phyloP scores from a whole-genome alignment of 495 filamentous ascomycete genomes.

The Penicillium pancosmium region DNA sequence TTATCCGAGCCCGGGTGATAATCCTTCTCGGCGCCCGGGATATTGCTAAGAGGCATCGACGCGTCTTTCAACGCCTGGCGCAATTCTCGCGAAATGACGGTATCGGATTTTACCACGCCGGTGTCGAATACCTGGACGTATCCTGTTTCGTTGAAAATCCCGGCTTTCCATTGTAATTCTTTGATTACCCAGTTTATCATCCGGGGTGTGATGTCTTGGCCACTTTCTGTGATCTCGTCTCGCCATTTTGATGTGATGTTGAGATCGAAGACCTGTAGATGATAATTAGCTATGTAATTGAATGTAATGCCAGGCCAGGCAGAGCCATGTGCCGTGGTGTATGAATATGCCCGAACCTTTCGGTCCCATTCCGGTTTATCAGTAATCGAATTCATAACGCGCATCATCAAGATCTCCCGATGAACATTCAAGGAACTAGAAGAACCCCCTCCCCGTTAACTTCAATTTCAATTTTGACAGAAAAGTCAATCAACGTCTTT shows the following conservation, averaged over 20 bases:
- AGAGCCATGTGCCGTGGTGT: no score
- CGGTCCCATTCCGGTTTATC: not conserved
- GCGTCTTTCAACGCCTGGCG: not conserved
- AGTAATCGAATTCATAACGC: not conserved
- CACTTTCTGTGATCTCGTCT: not conserved
- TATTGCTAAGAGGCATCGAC: not conserved
- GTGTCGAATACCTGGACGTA: not conserved
- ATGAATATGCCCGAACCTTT: not conserved
- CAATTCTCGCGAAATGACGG: not conserved
- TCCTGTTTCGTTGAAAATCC: not conserved
- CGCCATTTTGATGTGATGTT: not conserved
- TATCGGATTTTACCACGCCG: not conserved
- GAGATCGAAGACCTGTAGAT: not conserved
- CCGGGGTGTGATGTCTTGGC: not conserved
- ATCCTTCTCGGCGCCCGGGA: not conserved
- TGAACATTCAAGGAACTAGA: not conserved
- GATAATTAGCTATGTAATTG: not conserved
- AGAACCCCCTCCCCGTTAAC: not conserved
- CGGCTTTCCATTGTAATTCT: not conserved
- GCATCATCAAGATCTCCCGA: not conserved
- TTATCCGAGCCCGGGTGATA: not conserved
- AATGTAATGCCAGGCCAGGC: no score
- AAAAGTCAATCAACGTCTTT: not conserved
- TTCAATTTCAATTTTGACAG: no score
- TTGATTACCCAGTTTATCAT: not conserved